Percentiles rank a stretch among this genome's conserved stretches.
These are phyloP conservation scores for Leucocoprinus birnbaumii DNA, from an alignment of 768 basidiomycete genomes.

Conservation along the genomic window DNA sequence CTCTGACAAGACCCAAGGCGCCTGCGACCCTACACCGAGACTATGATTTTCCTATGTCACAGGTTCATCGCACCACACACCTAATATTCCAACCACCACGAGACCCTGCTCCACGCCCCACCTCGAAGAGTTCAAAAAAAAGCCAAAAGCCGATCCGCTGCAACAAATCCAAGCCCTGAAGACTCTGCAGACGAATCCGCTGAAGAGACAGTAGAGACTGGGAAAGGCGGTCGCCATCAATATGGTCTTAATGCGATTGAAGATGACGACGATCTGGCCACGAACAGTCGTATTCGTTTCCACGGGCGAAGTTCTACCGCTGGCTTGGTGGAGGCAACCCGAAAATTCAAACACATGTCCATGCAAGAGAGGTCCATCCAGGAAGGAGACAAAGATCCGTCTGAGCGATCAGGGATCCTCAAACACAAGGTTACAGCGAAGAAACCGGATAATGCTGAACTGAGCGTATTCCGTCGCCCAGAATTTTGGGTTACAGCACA, in stretches of 20 bases:
- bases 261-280: conserved; percentile 19
- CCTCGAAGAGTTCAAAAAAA: background rate
- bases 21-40: background rate
- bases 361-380: conserved; percentile 28
- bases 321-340: conserved; percentile 50
- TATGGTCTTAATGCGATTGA: conserved; percentile 34
- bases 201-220: conserved; percentile 31
- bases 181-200: conserved; percentile 23
- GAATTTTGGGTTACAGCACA: conserved; percentile 58
- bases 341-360: conserved; percentile 51
- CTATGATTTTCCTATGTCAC: background rate
- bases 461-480: conserved; percentile 32
- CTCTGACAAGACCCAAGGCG: conserved; percentile 14
- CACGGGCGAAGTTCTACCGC: conserved; percentile 62
- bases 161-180: conserved; percentile 14
- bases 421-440: background rate
- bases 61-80: conserved; percentile 24
- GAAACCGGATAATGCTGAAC: conserved; percentile 19
- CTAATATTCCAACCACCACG: conserved; percentile 24
- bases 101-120: background rate
- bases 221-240: conserved; percentile 31
- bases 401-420: background rate
- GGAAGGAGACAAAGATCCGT: conserved; percentile 16
- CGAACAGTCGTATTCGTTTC: conserved; percentile 46
- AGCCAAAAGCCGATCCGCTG: background rate